These are phyloP conservation scores for Ascochyta fabae DNA, from an alignment of 2,329 filamentous ascomycete genomes.

Conservation along the genomic window DNA sequence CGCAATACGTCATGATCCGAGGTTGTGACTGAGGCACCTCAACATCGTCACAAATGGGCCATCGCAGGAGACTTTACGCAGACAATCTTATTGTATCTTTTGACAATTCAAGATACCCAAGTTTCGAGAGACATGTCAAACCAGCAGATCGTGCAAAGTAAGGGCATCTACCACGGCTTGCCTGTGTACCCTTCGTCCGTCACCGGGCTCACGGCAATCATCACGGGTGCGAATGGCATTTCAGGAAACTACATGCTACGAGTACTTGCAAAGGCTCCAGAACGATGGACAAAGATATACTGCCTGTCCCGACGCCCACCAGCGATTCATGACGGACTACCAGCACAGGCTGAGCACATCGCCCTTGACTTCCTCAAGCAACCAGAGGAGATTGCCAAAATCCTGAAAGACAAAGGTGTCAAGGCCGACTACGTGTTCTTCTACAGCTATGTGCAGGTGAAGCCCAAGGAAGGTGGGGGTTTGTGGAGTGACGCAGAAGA, in stretches of 20 bases:
- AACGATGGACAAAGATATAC: conserved; percentile 61
- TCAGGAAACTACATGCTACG: conserved; percentile 60
- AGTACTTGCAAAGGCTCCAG: conserved; percentile 54
- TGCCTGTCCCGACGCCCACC: conserved; percentile 57
- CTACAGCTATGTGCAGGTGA: conserved; percentile 61
- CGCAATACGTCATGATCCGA: conserved; percentile 29
- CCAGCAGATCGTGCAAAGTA: conserved; percentile 33
- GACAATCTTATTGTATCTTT: too few relatives aligned
- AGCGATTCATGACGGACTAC: conserved; percentile 44
- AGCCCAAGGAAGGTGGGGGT: conserved; percentile 53
- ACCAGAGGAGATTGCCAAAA: conserved; percentile 46
- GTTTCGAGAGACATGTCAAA: conserved; percentile 20
- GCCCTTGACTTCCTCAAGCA: conserved; percentile 50
- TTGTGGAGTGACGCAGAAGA: conserved; percentile 60
- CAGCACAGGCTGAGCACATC: conserved; percentile 52
- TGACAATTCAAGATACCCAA: not conserved
- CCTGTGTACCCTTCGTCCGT: conserved; percentile 53
- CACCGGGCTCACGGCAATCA: conserved; percentile 57
- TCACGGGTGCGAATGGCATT: conserved; percentile 63
- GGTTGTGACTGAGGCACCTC: conserved; percentile 2
- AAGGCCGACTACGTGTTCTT: conserved; percentile 59
- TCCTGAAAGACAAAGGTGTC: conserved; percentile 44
- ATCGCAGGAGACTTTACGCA: too few relatives aligned
- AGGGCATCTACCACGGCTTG: conserved; percentile 59
- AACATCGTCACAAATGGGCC: not conserved